Evolutionary conservation across 1,284 basidiomycete species (phyloP).

Genomic region (Trametes pubescens): DNA sequence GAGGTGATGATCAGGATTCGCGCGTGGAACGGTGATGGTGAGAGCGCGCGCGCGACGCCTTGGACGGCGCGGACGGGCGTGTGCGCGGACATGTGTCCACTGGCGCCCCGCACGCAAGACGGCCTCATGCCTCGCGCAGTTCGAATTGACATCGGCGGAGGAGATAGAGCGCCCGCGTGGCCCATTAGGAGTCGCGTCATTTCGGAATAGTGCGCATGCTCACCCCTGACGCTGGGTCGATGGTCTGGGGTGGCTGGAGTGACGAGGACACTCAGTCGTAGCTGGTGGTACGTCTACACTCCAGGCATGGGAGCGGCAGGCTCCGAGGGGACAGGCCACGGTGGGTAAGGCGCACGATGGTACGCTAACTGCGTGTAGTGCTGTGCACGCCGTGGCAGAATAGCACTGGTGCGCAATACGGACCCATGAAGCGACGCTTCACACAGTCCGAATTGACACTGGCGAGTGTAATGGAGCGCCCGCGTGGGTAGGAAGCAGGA

Average conservation of each 20-base stretch:
- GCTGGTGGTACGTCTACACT: neutral
- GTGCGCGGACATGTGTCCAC: neutral
- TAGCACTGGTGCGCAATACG: slow-evolving; percentile 73
- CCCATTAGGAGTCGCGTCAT: slow-evolving; percentile 4
- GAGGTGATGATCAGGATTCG: slow-evolving; percentile 21
- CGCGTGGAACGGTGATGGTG: slow-evolving; percentile 9
- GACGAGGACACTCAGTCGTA: neutral
- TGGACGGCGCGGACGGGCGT: neutral
- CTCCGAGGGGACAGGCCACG: neutral
- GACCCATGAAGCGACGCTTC: slow-evolving; percentile 78
- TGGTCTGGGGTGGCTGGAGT: neutral
- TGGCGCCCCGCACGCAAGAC: neutral
- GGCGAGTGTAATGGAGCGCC: no score
- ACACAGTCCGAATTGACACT: no score
- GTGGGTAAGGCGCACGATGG: neutral
- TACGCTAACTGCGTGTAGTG: no score
- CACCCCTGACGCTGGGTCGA: neutral
- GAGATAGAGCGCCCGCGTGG: slow-evolving; percentile 7
- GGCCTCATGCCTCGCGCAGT: neutral
- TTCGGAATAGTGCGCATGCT: neutral
- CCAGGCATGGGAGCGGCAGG: neutral
- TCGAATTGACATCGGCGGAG: slow-evolving; percentile 6
- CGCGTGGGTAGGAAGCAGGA: no score
- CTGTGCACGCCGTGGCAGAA: slow-evolving; percentile 14
- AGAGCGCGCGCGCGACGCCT: neutral